Evolutionary conservation across 1,284 basidiomycete species (phyloP), one percentile per base, ranked within the genome.

Genomic region (Heimioporus retisporus): DNA sequence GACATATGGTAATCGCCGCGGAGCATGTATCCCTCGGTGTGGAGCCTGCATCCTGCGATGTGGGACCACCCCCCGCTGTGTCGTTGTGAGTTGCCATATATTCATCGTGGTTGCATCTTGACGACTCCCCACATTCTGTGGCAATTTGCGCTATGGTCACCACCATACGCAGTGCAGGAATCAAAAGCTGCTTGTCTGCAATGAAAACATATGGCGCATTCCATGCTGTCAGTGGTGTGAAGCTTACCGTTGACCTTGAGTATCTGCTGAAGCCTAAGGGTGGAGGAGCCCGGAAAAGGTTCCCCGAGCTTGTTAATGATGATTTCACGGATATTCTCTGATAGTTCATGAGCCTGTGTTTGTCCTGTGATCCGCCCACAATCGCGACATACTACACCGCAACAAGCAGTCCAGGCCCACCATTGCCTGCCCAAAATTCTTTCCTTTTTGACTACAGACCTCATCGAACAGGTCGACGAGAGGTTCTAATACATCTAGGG

Each of bases 131-230:
- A n/a, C n/a, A n/a, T 53, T 66, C 61, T 10, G 67, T 60, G n/a
- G n/a, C n/a, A n/a, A 69, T 60, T 6, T 23, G 66, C 19, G 71
- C 66, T n/a, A 75, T 21, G 1, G 73, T 66, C 51, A 68, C 43
- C 1, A 72, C 57, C 64, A 70, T 65, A 15, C 69, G 68, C n/a
- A 77, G 58, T 0, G 74, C 71, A 1, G 76, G 59, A 40, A 50
- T 53, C 6, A 74, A 46, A 43, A 51, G 57, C 16, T 19, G 51
- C 3, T 53, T 5, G 15, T 65, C 76, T 77, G 40, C n/a, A 16
- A 50, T 23, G 28, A 5, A 25, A n/a, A n/a, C n/a, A n/a, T n/a
- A n/a, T n/a, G n/a, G n/a, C n/a, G n/a, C n/a, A n/a, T n/a, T n/a
- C n/a, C n/a, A 2, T 3, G 42, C 4, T 7, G 50, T 8, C 43